phyloP scores from a whole-genome alignment of 2,329 filamentous ascomycete genomes.

The Arthrobotrys megalospora region DNA sequence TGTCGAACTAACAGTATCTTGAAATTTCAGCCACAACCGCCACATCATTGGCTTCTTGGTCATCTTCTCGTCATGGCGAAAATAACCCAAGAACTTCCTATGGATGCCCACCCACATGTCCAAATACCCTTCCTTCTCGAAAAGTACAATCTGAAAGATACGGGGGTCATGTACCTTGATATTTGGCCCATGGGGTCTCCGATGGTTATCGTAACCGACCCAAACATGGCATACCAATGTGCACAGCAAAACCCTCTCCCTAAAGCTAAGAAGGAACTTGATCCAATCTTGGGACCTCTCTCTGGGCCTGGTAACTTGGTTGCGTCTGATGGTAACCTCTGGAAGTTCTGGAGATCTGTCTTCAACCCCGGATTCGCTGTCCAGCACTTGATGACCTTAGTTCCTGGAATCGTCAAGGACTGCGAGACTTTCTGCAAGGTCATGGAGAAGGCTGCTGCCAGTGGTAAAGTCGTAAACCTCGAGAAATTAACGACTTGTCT shows the following conservation, averaged over 20 bases:
- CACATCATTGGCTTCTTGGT: slow-evolving; percentile 67
- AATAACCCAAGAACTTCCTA: slow-evolving; percentile 64
- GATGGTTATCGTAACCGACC: slow-evolving; percentile 67
- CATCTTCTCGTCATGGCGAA: slow-evolving; percentile 65
- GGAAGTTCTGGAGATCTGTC: slow-evolving; percentile 66
- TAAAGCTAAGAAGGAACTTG: slow-evolving; percentile 66
- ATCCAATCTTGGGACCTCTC: slow-evolving; percentile 65
- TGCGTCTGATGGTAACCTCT: slow-evolving; percentile 67
- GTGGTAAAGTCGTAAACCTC: slow-evolving; percentile 64
- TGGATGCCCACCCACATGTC: slow-evolving; percentile 64
- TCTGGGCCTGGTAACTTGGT: slow-evolving; percentile 66
- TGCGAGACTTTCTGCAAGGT: slow-evolving; percentile 63
- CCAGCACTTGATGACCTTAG: slow-evolving; percentile 66
- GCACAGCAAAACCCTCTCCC: slow-evolving; percentile 66
- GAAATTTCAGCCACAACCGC: slow-evolving; percentile 65
- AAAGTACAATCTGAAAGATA: slow-evolving; percentile 65
- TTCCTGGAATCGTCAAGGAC: slow-evolving; percentile 66
- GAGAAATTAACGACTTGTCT: slow-evolving; percentile 62
- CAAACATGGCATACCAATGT: slow-evolving; percentile 67
- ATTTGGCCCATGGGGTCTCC: slow-evolving; percentile 67
- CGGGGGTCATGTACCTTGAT: slow-evolving; percentile 67
- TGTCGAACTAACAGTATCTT: not conserved
- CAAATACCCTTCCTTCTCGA: slow-evolving; percentile 63
- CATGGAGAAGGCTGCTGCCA: slow-evolving; percentile 62
- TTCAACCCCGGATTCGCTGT: slow-evolving; percentile 68